phyloP scores from a whole-genome alignment of 495 filamentous ascomycete species.

The Aspergillus mulundensis region DNA sequence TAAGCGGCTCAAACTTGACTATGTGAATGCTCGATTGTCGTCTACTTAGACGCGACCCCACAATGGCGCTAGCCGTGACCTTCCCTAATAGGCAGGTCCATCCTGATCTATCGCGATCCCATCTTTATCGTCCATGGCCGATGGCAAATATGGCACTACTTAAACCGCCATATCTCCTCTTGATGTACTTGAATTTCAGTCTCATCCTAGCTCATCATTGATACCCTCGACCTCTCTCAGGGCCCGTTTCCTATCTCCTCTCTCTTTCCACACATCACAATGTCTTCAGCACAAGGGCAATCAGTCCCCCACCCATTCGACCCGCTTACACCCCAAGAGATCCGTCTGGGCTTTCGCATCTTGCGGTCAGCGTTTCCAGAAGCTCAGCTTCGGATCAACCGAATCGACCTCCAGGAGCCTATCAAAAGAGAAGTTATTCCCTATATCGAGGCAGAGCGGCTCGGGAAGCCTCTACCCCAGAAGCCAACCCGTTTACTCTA shows the following conservation, averaged over 20 bases:
- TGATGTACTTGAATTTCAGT: background rate
- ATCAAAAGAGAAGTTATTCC: conserved; percentile 40
- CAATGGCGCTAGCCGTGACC: conserved; percentile 6
- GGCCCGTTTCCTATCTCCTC: background rate
- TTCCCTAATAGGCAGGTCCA: conserved; percentile 27
- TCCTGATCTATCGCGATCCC: conserved; percentile 8
- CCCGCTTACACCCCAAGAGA: conserved; percentile 40
- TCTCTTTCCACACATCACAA: background rate
- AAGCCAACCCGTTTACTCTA: conserved; percentile 39
- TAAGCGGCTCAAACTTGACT: too few species aligned
- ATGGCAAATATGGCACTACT: background rate
- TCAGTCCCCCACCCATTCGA: conserved; percentile 38
- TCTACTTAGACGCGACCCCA: conserved; percentile 7
- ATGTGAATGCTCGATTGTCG: background rate
- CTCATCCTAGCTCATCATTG: background rate
- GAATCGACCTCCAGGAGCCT: conserved; percentile 43
- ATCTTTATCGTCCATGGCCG: background rate
- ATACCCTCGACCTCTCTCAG: background rate
- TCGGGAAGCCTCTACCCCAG: conserved; percentile 27
- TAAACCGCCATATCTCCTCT: background rate
- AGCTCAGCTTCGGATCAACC: conserved; percentile 40
- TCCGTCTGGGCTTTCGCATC: conserved; percentile 36
- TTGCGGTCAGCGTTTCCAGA: conserved; percentile 38
- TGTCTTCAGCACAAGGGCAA: conserved; percentile 18
- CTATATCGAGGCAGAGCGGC: conserved; percentile 39